Conservation (phyloP, 768 basidiomycete genomes). For the Russula earlei region DNA sequence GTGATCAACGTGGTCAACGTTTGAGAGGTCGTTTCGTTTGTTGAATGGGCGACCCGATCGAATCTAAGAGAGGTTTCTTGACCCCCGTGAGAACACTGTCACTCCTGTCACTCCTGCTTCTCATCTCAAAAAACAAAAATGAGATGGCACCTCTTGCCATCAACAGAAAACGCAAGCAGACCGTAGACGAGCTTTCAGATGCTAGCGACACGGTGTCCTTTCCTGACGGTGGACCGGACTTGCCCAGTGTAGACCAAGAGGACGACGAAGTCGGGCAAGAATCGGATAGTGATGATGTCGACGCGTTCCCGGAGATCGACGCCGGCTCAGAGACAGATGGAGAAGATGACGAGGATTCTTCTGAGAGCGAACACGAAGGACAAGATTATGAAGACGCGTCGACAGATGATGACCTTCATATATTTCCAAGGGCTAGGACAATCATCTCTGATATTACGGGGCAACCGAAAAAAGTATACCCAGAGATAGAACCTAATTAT, state of each 20-base stretch:
- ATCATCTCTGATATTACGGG: conserved; percentile 76
- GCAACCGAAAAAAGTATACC: conserved; percentile 74
- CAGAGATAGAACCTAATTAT: conserved; percentile 84
- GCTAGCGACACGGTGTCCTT: conserved; percentile 26
- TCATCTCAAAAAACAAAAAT: background rate
- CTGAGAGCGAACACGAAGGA: conserved; percentile 30
- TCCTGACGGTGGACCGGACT: conserved; percentile 46
- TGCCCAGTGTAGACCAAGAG: conserved; percentile 67
- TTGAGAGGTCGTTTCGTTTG: background rate
- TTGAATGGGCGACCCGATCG: conserved; percentile 20
- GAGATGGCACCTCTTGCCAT: conserved; percentile 29
- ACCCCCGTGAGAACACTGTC: conserved; percentile 14
- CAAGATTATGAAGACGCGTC: conserved; percentile 26
- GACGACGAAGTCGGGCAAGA: conserved; percentile 28
- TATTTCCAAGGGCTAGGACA: conserved; percentile 55
- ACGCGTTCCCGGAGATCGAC: conserved; percentile 55
- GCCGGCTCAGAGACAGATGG: conserved; percentile 35
- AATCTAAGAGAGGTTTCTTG: conserved; percentile 19
- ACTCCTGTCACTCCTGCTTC: background rate
- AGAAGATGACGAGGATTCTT: conserved; percentile 35
- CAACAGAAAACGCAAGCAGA: conserved; percentile 52
- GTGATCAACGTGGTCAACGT: too few species aligned
- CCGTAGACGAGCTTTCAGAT: conserved; percentile 31
- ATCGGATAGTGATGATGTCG: conserved; percentile 50
- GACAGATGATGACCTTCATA: conserved; percentile 41